phyloP scores from a whole-genome alignment of 2,329 filamentous ascomycete species.

The Calonectria crousiana region DNA sequence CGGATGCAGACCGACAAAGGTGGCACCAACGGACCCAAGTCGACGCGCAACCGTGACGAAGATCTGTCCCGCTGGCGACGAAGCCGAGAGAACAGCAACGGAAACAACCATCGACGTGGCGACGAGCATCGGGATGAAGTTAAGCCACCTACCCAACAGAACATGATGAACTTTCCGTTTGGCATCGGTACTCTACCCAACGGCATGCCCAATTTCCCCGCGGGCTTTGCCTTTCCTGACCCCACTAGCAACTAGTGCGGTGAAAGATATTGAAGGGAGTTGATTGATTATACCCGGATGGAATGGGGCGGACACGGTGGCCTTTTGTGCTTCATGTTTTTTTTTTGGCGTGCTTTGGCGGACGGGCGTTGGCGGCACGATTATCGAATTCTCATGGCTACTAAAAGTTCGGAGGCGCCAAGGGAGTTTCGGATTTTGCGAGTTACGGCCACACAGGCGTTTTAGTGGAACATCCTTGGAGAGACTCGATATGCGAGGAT shows the following conservation, averaged over 20 bases:
- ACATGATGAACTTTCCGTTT: constrained; percentile 51
- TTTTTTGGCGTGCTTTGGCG: background rate
- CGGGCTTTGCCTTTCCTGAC: constrained; percentile 55
- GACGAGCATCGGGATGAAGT: constrained; percentile 37
- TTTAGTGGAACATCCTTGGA: background rate
- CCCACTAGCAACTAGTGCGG: constrained; percentile 40
- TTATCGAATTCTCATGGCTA: constrained; percentile 14
- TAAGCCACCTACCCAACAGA: constrained; percentile 32
- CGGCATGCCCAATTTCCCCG: constrained; percentile 57
- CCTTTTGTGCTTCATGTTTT: constrained; percentile 1
- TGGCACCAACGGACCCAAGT: constrained; percentile 74
- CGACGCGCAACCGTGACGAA: constrained; percentile 61
- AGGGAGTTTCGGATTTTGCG: background rate
- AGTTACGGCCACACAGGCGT: background rate
- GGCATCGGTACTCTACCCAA: constrained; percentile 56
- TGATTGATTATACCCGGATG: constrained; percentile 26
- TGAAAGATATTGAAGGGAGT: constrained; percentile 13
- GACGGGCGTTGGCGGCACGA: constrained; percentile 21
- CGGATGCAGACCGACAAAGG: constrained; percentile 78
- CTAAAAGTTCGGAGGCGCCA: constrained; percentile 10
- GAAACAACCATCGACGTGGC: constrained; percentile 32
- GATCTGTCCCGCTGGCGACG: constrained; percentile 50
- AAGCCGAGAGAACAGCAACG: constrained; percentile 46
- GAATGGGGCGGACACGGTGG: constrained; percentile 13
- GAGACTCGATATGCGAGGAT: background rate